Percentiles rank a stretch among this genome's conserved stretches.
Conservation (phyloP, 2,329 filamentous ascomycete genomes). For the Diaporthe longicolla region DNA sequence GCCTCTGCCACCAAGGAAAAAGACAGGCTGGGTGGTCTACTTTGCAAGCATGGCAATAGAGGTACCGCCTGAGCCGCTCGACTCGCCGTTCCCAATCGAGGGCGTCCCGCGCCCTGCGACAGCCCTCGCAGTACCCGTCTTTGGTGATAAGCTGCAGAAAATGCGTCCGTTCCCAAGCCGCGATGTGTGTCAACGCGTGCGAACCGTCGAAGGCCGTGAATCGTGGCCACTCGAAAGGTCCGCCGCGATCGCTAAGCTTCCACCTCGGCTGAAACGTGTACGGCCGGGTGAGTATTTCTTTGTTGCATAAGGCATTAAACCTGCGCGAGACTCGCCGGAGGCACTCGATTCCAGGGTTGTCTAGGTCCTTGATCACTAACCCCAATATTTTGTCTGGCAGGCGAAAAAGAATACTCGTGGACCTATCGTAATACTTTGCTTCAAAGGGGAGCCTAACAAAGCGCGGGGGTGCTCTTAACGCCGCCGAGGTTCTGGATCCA, state of each 20-base stretch:
- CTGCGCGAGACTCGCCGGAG: conserved; percentile 22
- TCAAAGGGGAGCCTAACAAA: not conserved
- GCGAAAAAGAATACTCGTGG: not conserved
- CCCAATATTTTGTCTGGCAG: conserved; percentile 13
- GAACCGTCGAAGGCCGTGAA: not conserved
- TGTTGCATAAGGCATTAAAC: not conserved
- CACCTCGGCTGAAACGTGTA: not conserved
- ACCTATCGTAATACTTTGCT: conserved; percentile 16
- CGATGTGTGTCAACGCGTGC: not conserved
- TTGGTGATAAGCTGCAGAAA: not conserved
- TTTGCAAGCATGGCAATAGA: conserved; percentile 1
- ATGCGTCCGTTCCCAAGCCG: not conserved
- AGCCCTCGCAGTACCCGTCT: conserved; percentile 21
- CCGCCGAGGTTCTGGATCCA: not conserved
- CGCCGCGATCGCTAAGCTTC: not conserved
- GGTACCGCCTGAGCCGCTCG: not conserved
- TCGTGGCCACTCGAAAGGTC: conserved; percentile 10
- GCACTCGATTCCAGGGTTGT: conserved; percentile 26
- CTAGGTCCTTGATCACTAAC: conserved; percentile 20
- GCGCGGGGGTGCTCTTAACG: not conserved
- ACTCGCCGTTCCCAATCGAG: not conserved
- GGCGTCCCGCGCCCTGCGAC: not conserved
- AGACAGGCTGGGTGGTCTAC: conserved; percentile 20
- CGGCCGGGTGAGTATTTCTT: conserved; percentile 4
- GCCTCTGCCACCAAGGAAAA: conserved; percentile 3